Base-by-base conservation (phyloP, 1,284 basidiomycete species). In the Pseudomicrostroma phylloplanum region DNA sequence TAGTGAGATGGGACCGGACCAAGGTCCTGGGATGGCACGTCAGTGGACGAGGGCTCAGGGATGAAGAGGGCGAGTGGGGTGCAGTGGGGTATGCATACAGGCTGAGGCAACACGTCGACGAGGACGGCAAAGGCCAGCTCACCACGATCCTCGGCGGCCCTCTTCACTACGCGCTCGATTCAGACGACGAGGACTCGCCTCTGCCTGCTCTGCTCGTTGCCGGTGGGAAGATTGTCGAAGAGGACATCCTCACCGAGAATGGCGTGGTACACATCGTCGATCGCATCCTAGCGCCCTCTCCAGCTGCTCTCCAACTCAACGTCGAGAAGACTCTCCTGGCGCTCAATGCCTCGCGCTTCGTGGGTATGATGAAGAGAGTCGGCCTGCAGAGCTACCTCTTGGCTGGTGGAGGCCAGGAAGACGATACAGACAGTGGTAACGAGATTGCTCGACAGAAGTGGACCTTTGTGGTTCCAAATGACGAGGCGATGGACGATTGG, bases 321-420 rank as follows among this genome's bases (percentile, higher is more conserved):
- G 88, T 92, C 6, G 94, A 98, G 81, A 97, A 98, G 80, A 92
- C 87, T 66, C 86, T 96, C 6, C 83, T 94, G 23, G 86, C 90
- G 0, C 84, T 96, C 63, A 91, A 96, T 73, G 96, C 92, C 77
- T 90, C 89, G 0, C 84, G 85, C 36, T 97, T 98, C 78, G 91
- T 98, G 55, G 85, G 92, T 67, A 86, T 96, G 73, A 91, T 94
- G 67, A 84, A 88, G 72, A 87, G 87, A 17, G 80, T 77, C 6
- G 74, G 71, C 26, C 70, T 82, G 13, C 84, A 88, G 25, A 77
- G 84, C 4, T 84, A 88, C 13, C 51, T 54, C 21, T 19, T 54
- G 79, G 92, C 25, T 54, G 21, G 26, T 6, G 21, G 15, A 17
- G 51, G 26, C 6, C 21, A 54, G 13, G 15, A 17, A 12, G 51